Base-by-base conservation (phyloP, 2,329 filamentous ascomycete species). In the Colletotrichum zoysiae region DNA sequence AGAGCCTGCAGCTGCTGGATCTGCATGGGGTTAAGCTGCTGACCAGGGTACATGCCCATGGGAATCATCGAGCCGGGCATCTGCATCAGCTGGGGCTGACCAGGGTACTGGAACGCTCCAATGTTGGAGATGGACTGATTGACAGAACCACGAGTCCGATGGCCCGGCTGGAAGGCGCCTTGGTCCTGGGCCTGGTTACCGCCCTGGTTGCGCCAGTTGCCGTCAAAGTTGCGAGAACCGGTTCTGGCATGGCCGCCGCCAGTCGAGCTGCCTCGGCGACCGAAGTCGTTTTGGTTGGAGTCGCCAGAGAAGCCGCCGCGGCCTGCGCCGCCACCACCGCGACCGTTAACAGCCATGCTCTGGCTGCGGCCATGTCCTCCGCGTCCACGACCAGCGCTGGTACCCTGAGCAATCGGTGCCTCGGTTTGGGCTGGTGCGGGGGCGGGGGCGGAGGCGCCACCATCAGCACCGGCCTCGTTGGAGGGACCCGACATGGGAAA, bases 221-320 rank as follows among this genome's bases (percentile, higher is more conserved):
- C 92, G 76, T 99, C 96, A 79, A 98, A 98, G 83, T 98, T 99
- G 74, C 96, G 91, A 33, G 96, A 99, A 14, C 90, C 90, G 42
- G 91, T 92, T 74, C 96, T 90, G 74, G 89, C 91, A 80, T 99
- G 96, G 68, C 94, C 92, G 53, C 92, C 93, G 76, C 92, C 91
- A 56, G 59, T 69, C 44, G 67, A 59, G 71, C 65, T 74, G 33
- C 73, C 71, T 76, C 94, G 93, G 73, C 93, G 92, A 76, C 90
- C 87, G 79, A 95, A 93, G 76, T 96, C 94, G 73, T 75, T 79
- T 56, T 79, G 81, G 48, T 82, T 77, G 57, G 84, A 81, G 68
- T 92, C 80, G 55, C 79, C 82, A 53, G 80, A 80, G 81, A 95
- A 93, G 74, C 80, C 82, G 74, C 92, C 91, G 72, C 92, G 91